Evolutionary conservation across 805 yeast species (phyloP), one percentile per base, ranked within the genome.

Genomic region (Yarrowia alimentaria): DNA sequence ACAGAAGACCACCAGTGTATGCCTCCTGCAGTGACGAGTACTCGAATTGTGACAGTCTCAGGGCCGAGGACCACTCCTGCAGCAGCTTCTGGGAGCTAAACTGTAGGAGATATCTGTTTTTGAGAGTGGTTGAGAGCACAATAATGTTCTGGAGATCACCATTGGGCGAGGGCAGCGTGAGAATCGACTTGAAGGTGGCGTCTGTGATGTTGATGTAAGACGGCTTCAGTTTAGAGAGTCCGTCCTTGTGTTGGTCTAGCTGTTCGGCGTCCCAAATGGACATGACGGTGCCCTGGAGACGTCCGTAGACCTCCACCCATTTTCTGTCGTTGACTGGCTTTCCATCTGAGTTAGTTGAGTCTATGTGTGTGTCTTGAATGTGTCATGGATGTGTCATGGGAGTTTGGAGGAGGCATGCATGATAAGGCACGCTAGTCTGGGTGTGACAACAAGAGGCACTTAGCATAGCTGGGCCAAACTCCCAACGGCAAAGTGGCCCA

Each of bases 241-340:
- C 76, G 56, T 77, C 72, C 51, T 80, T 66, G 19, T 75, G 75
- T 18, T 74, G 76, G 18, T 80, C 82, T 53, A 77, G 72, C 20
- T 61, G 61, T 50, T 70, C 68, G 4, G 72, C 71, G 52, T 89
- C 89, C 97, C 98, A 93, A 55, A 87, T 78, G 0, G 97, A 94
- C 55, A 93, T 70, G 60, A 91, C 95, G 53, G 87, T 86, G 16
- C 99, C 99, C 4, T 87, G 80, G 32, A 93, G 71, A 12, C 86
- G 87, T 34, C 95, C 98, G 64, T 85, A 93, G 18, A 90, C 96
- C 68, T 93, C 96, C 51, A 76, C 74, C 99, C 99, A 93, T 60
- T 76, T 75, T 37, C 97, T 73, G 43, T 83, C 85, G 21, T 25
- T 29, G 4, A 70, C 66, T 0, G 96, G 90, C 52, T 81, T 77